phyloP scores from a whole-genome alignment of 148 eudicot species.

The Euryodendron excelsum region DNA sequence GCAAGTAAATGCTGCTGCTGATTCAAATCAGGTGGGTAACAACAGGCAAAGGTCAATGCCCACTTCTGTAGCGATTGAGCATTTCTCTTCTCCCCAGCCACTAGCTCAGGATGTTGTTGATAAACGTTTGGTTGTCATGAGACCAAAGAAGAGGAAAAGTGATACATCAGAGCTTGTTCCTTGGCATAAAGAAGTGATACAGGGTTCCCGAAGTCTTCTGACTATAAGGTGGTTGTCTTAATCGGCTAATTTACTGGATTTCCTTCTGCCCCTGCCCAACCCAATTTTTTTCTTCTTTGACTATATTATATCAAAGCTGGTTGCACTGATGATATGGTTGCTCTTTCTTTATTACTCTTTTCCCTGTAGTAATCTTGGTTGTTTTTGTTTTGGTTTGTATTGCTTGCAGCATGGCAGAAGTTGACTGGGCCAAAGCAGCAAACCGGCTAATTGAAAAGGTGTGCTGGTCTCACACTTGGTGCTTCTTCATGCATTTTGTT shows the following conservation, averaged over 20 bases:
- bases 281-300: slow-evolving; percentile 14
- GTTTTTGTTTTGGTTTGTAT: slow-evolving; percentile 17
- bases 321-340: background rate
- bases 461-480: slow-evolving; percentile 5
- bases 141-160: slow-evolving; percentile 68
- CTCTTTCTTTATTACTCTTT: background rate
- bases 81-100: slow-evolving; percentile 33
- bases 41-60: slow-evolving; percentile 29
- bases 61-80: slow-evolving; percentile 30
- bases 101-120: slow-evolving; percentile 29
- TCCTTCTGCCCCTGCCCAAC: background rate
- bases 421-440: slow-evolving; percentile 61
- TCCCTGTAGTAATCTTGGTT: background rate
- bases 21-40: slow-evolving; percentile 36
- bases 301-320: background rate
- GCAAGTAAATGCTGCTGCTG: slow-evolving; percentile 37
- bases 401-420: slow-evolving; percentile 63
- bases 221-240: slow-evolving; percentile 50
- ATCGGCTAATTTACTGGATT: background rate
- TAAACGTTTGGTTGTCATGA: slow-evolving; percentile 29
- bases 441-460: slow-evolving; percentile 69
- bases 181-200: slow-evolving; percentile 66
- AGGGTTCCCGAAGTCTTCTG: slow-evolving; percentile 37
- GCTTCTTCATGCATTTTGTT: slow-evolving; percentile 4
- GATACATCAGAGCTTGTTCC: slow-evolving; percentile 54